These are phyloP conservation scores for Erysimum pusillum DNA, from an alignment of 441 rosid species.

Conservation along the genomic window DNA sequence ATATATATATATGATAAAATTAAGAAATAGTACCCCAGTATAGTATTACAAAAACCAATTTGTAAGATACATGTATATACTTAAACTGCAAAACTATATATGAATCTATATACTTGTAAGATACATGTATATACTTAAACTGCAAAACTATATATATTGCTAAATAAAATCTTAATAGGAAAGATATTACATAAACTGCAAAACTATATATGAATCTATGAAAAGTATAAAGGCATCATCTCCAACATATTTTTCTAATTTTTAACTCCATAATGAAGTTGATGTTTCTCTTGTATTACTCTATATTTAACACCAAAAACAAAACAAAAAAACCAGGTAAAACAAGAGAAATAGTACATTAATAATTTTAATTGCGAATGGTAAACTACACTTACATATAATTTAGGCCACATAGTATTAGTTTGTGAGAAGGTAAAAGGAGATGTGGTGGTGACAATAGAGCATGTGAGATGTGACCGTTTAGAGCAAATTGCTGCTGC, in stretches of 20 bases:
- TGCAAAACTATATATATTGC: too few relatives aligned
- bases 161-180: too few relatives aligned
- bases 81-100: neutral
- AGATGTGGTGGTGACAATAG: slow-evolving; percentile 47
- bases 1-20: neutral
- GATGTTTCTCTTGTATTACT: too few relatives aligned
- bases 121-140: too few relatives aligned
- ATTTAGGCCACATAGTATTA: slow-evolving; percentile 40
- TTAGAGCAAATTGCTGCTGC: slow-evolving; percentile 45
- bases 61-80: neutral
- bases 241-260: too few relatives aligned
- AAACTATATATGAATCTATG: neutral
- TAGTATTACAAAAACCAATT: neutral
- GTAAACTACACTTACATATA: slow-evolving; percentile 20
- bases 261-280: too few relatives aligned
- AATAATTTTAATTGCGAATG: slow-evolving; percentile 4
- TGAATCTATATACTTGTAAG: too few relatives aligned
- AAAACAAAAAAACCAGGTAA: too few relatives aligned
- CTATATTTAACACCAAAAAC: too few relatives aligned
- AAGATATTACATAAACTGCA: neutral
- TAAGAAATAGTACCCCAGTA: neutral
- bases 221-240: too few relatives aligned
- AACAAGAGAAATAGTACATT: neutral
- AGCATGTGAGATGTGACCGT: slow-evolving; percentile 53
- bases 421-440: slow-evolving; percentile 43